phyloP scores from a whole-genome alignment of 78 protist species.

The Pelomyxa schiedti region DNA sequence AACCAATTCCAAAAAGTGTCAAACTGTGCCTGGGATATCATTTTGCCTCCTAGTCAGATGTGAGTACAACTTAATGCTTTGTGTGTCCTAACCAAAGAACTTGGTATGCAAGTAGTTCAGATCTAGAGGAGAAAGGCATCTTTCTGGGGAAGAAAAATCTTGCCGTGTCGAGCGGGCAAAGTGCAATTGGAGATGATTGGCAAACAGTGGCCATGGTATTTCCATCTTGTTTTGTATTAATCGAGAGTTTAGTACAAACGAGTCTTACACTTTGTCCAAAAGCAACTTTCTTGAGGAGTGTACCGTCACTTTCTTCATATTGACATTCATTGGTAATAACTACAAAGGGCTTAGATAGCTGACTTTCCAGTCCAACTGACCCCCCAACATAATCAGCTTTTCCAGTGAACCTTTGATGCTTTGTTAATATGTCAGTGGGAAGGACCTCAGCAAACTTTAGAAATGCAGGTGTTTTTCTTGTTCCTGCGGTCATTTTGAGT shows the following conservation, averaged over 20 bases:
- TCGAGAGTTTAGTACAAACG: background rate
- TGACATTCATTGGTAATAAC: conserved; percentile 63
- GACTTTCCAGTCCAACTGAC: background rate
- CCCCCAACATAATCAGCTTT: background rate
- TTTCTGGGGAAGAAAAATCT: conserved; percentile 38
- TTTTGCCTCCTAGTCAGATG: too few species aligned
- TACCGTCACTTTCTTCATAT: conserved; percentile 41
- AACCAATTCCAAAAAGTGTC: conserved; percentile 61
- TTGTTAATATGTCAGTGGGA: too few species aligned
- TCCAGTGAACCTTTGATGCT: too few species aligned
- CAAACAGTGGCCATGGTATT: conserved; percentile 43
- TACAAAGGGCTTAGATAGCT: conserved; percentile 34
- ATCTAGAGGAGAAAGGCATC: conserved; percentile 46
- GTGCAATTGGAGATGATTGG: conserved; percentile 47
- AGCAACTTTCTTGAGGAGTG: conserved; percentile 26
- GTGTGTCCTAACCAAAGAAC: conserved; percentile 49
- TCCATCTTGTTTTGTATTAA: conserved; percentile 11
- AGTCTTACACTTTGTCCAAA: conserved; percentile 11
- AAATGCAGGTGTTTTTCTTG: too few species aligned
- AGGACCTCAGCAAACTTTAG: too few species aligned
- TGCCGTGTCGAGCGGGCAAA: conserved; percentile 53
- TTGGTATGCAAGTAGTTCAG: conserved; percentile 28
- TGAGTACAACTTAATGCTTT: too few species aligned
- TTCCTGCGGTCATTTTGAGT: too few species aligned
- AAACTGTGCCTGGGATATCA: conserved; percentile 27